Evolutionary conservation across 495 filamentous ascomycete genomes (phyloP).

Genomic region (Apodospora peruviana): DNA sequence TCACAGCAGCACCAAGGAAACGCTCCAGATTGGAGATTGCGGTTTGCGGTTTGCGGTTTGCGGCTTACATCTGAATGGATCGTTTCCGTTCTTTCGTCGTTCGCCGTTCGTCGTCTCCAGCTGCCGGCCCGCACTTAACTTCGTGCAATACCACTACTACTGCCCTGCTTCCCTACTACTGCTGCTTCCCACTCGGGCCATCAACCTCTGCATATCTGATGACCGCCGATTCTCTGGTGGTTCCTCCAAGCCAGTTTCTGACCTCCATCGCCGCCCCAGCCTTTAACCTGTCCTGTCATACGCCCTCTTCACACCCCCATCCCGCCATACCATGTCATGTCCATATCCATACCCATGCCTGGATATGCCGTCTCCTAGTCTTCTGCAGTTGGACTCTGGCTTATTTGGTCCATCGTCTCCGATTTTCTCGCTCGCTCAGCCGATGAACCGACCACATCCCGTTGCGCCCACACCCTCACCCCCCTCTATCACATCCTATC

Average conservation of each 20-base stretch:
- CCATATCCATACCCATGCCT: no score
- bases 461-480: constrained; percentile 22
- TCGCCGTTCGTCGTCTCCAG: not conserved
- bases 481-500: constrained; percentile 9
- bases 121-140: constrained; percentile 9
- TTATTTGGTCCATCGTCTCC: constrained; percentile 12
- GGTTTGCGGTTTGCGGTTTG: constrained; percentile 8
- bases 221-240: constrained; percentile 14
- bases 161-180: no score
- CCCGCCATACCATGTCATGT: constrained; percentile 18
- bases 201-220: constrained; percentile 18
- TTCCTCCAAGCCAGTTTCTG: constrained; percentile 7
- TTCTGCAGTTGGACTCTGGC: not conserved
- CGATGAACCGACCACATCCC: constrained; percentile 1
- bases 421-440: constrained; percentile 10
- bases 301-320: constrained; percentile 21
- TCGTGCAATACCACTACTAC: constrained; percentile 13
- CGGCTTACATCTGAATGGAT: constrained; percentile 6
- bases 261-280: constrained; percentile 14
- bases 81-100: not conserved
- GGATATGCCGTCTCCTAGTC: constrained; percentile 4
- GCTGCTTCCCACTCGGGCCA: constrained; percentile 4
- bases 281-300: constrained; percentile 18
- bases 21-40: constrained; percentile 7
- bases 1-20: not conserved